Conservation (phyloP, 805 yeast genomes). For the Kuraishia floccosa region DNA sequence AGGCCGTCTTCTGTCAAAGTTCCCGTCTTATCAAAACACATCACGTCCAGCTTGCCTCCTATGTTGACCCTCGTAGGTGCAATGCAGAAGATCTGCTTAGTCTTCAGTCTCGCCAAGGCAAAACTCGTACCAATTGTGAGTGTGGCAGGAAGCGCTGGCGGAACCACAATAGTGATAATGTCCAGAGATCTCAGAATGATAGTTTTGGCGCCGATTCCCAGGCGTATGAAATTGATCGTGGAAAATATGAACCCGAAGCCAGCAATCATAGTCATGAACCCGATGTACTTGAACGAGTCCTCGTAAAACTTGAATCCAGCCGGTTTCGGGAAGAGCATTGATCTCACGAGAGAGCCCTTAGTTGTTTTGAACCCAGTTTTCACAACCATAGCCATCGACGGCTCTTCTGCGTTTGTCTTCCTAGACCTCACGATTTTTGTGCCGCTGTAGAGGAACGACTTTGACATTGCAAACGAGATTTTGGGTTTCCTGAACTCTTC, state of each 20-base stretch:
- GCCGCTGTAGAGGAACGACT: constrained; percentile 76
- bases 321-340: constrained; percentile 96
- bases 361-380: constrained; percentile 93
- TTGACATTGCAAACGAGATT: constrained; percentile 55
- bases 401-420: constrained; percentile 49
- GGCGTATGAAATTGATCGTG: constrained; percentile 66
- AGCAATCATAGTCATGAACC: constrained; percentile 86
- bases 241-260: constrained; percentile 74
- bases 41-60: constrained; percentile 87
- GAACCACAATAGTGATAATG: constrained; percentile 91
- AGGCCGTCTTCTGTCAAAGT: constrained; percentile 95
- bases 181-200: constrained; percentile 88
- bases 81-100: constrained; percentile 70
- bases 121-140: constrained; percentile 93
- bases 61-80: constrained; percentile 91
- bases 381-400: constrained; percentile 79
- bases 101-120: constrained; percentile 68
- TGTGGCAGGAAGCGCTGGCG: constrained; percentile 98
- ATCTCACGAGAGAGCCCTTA: constrained; percentile 85
- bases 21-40: constrained; percentile 96
- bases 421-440: constrained; percentile 82
- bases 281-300: constrained; percentile 93
- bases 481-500: constrained; percentile 44
- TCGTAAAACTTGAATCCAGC: constrained; percentile 85
- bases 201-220: constrained; percentile 57